Percentiles rank a stretch among this genome's conserved stretches.
These are phyloP conservation scores for peach (Prunus persica) DNA, from an alignment of 306 rosid genomes.

Conservation along the genomic window DNA sequence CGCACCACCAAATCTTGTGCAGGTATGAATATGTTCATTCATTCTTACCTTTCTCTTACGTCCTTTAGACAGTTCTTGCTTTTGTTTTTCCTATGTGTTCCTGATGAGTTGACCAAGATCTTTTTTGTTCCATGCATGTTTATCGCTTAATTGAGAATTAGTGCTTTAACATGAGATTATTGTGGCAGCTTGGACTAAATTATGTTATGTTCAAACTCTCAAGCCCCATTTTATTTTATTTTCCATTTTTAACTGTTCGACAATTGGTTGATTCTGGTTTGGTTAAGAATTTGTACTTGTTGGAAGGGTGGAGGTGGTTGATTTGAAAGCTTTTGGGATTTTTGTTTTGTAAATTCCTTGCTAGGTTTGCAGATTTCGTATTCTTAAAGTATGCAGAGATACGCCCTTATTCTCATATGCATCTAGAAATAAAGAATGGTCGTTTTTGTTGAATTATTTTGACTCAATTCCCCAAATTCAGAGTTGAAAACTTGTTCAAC, in stretches of 20 bases:
- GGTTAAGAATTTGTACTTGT: not conserved
- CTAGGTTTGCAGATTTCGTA: not conserved
- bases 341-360: not conserved
- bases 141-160: too few relatives aligned
- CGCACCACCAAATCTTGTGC: conserved; percentile 30
- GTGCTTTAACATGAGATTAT: not conserved
- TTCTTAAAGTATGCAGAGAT: not conserved
- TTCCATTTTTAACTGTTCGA: too few relatives aligned
- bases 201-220: not conserved
- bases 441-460: too few relatives aligned
- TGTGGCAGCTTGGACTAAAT: not conserved
- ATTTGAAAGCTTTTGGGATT: not conserved
- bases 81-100: not conserved
- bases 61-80: too few relatives aligned
- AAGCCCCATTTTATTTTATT: not conserved
- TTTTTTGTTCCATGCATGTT: not conserved
- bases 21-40: conserved; percentile 1
- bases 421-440: too few relatives aligned
- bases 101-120: not conserved
- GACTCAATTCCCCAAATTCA: too few relatives aligned
- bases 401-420: not conserved
- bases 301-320: not conserved
- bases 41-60: not conserved
- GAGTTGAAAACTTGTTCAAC: too few relatives aligned
- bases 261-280: not conserved